phyloP scores from a whole-genome alignment of 345 rosid species.

The Moricandia moricandioides region DNA sequence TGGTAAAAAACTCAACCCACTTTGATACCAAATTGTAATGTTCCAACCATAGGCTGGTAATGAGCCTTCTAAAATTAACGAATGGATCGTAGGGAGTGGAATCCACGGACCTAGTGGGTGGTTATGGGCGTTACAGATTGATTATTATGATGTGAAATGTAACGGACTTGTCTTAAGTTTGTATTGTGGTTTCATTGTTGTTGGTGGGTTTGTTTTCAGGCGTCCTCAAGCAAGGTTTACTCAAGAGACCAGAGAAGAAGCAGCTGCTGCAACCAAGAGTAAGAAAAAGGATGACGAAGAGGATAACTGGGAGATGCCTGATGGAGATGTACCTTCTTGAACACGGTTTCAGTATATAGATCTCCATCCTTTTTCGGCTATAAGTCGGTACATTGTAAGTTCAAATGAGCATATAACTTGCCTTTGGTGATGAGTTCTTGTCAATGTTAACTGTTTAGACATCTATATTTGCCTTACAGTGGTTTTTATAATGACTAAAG shows the following conservation, averaged over 20 bases:
- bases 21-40: no score
- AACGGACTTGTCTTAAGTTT: not conserved
- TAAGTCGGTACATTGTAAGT: slow-evolving; percentile 17
- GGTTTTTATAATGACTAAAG: not conserved
- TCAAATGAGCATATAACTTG: slow-evolving; percentile 21
- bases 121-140: no score
- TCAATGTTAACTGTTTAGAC: not conserved
- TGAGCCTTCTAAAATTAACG: no score
- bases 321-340: slow-evolving; percentile 42
- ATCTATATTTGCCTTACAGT: slow-evolving; percentile 4
- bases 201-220: slow-evolving; percentile 37
- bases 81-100: no score
- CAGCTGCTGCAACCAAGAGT: slow-evolving; percentile 36
- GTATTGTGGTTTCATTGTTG: not conserved
- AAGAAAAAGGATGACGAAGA: slow-evolving; percentile 59
- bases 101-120: no score
- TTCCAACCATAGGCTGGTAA: no score
- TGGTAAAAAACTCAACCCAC: no score
- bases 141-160: not conserved
- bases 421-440: slow-evolving; percentile 6
- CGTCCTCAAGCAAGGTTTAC: slow-evolving; percentile 46
- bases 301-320: slow-evolving; percentile 91
- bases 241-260: slow-evolving; percentile 43
- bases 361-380: not conserved
- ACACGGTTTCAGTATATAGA: slow-evolving; percentile 12